phyloP scores from a whole-genome alignment of 768 basidiomycete species.

The Leccinum ochraceum region DNA sequence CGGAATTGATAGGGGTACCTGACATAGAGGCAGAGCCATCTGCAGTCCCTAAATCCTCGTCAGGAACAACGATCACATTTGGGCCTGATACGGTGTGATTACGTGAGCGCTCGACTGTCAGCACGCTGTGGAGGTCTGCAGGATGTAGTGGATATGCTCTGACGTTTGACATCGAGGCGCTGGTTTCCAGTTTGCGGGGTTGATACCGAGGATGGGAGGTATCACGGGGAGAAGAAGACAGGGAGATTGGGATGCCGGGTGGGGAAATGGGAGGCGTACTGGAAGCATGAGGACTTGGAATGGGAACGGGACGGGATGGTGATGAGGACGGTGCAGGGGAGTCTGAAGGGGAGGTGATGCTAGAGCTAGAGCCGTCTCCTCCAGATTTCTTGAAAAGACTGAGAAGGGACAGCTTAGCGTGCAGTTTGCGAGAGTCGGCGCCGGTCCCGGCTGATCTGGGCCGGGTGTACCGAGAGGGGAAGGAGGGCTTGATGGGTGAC shows the following conservation, averaged over 20 bases:
- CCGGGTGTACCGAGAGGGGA: slow-evolving; percentile 42
- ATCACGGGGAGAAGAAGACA: slow-evolving; percentile 36
- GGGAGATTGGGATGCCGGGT: slow-evolving; percentile 19
- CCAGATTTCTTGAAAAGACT: slow-evolving; percentile 69
- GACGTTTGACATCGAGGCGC: slow-evolving; percentile 22
- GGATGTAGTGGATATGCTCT: slow-evolving; percentile 40
- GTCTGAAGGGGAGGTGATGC: slow-evolving; percentile 36
- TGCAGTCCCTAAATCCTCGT: slow-evolving; percentile 27
- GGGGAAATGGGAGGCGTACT: slow-evolving; percentile 32
- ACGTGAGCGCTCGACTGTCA: slow-evolving; percentile 37
- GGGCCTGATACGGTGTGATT: slow-evolving; percentile 39
- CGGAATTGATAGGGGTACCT: slow-evolving; percentile 35
- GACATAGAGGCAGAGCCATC: slow-evolving; percentile 24
- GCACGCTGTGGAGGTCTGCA: slow-evolving; percentile 48
- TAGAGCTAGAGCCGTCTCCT: slow-evolving; percentile 37
- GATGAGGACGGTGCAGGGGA: slow-evolving; percentile 29
- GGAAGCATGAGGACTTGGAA: slow-evolving; percentile 21
- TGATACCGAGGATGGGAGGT: slow-evolving; percentile 16
- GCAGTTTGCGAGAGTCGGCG: slow-evolving; percentile 56
- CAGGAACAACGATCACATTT: slow-evolving; percentile 21
- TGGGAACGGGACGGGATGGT: slow-evolving; percentile 28
- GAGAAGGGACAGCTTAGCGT: slow-evolving; percentile 73
- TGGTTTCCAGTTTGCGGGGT: slow-evolving; percentile 27
- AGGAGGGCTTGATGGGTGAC: slow-evolving; percentile 34
- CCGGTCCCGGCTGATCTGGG: slow-evolving; percentile 76